phyloP scores from a whole-genome alignment of 495 filamentous ascomycete species.

The Hyaloscypha hepaticicola region DNA sequence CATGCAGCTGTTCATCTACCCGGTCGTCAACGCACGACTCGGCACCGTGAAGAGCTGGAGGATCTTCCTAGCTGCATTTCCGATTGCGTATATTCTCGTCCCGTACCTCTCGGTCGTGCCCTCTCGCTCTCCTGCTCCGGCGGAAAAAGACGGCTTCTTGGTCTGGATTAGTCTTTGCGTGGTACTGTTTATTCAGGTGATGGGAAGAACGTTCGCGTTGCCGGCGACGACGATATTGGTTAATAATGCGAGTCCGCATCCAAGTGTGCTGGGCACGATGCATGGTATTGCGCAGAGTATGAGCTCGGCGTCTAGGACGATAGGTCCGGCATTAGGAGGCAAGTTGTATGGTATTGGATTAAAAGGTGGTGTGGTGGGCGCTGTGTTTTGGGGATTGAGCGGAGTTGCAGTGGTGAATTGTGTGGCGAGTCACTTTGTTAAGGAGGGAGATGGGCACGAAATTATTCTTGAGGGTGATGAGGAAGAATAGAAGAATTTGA shows the following conservation, averaged over 20 bases:
- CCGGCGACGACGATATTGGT: conserved; percentile 75
- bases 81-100: conserved; percentile 66
- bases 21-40: conserved; percentile 59
- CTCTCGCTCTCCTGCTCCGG: conserved; percentile 55
- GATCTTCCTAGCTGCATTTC: conserved; percentile 67
- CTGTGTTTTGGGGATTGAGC: conserved; percentile 72
- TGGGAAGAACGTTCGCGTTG: conserved; percentile 76
- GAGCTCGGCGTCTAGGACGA: conserved; percentile 64
- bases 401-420: conserved; percentile 61
- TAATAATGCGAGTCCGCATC: conserved; percentile 81
- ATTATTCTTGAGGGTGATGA: conserved; percentile 65
- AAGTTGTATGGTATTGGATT: conserved; percentile 70
- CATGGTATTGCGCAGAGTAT: conserved; percentile 80
- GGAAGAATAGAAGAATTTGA: too few relatives aligned
- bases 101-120: conserved; percentile 73
- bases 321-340: conserved; percentile 71
- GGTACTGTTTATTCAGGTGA: conserved; percentile 71
- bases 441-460: conserved; percentile 72
- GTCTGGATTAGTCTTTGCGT: conserved; percentile 68
- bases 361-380: conserved; percentile 65
- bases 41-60: conserved; percentile 69
- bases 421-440: conserved; percentile 61
- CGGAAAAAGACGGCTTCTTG: conserved; percentile 60
- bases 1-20: conserved; percentile 77
- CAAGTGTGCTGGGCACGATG: conserved; percentile 74